phyloP scores from a whole-genome alignment of 2,329 filamentous ascomycete genomes.

The Metarhizium album region DNA sequence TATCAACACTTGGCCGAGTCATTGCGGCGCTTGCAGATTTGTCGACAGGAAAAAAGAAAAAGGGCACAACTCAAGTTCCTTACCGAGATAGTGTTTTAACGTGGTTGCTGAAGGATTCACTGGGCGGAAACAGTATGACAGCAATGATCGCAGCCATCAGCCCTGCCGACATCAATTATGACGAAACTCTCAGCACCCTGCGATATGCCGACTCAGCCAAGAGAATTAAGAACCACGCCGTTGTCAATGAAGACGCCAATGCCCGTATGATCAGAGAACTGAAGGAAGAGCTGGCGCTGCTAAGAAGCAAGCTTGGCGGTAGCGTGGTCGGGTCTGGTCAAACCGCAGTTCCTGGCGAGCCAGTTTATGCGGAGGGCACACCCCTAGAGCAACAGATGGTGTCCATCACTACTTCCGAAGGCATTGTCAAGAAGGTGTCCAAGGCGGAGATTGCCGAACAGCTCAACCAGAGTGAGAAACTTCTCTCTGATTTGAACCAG shows the following conservation, averaged over 20 bases:
- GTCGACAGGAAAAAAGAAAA: conserved; percentile 75
- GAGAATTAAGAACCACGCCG: conserved; percentile 98
- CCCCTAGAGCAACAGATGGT: conserved; percentile 94
- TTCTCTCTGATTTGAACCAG: conserved; percentile 91
- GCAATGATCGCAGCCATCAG: conserved; percentile 99
- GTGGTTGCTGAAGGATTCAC: conserved; percentile 91
- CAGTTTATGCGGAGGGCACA: conserved; percentile 84
- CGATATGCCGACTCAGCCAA: conserved; percentile 97
- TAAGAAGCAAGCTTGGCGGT: conserved; percentile 74
- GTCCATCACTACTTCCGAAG: conserved; percentile 79
- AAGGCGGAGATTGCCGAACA: conserved; percentile 98
- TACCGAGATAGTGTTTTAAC: conserved; percentile 96
- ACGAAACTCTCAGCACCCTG: conserved; percentile 90
- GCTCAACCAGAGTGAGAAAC: conserved; percentile 88
- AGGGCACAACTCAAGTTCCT: conserved; percentile 66
- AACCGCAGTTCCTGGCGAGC: conserved; percentile 49
- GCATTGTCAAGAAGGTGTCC: conserved; percentile 84
- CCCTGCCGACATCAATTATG: conserved; percentile 97
- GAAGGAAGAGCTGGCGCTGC: conserved; percentile 81
- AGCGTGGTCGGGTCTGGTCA: conserved; percentile 36
- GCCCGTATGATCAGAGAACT: conserved; percentile 97
- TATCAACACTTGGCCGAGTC: conserved; percentile 92
- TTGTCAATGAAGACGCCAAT: conserved; percentile 98
- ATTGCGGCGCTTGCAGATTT: conserved; percentile 92
- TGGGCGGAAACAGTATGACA: conserved; percentile 98